Conservation (phyloP, 1,139 yeast species). For the Debaryomyces robertsiae region DNA sequence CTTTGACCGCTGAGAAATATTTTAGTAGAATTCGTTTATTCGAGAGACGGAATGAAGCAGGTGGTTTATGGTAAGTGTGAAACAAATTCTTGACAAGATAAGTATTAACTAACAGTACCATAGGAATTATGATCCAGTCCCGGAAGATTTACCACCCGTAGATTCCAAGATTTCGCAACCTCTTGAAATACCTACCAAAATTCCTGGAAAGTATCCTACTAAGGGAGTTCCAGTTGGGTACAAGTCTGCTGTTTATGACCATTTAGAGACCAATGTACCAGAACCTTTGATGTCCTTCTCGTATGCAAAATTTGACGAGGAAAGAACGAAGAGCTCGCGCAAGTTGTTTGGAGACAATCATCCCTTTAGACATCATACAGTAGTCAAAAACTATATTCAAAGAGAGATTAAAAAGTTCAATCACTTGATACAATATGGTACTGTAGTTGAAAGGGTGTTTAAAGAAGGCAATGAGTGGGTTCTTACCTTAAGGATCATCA, state of each 20-base stretch:
- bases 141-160: conserved; percentile 20
- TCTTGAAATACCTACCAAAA: neutral
- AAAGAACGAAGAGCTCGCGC: conserved; percentile 16
- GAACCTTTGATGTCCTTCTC: conserved; percentile 58
- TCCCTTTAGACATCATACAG: conserved; percentile 54
- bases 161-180: conserved; percentile 12
- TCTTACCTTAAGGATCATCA: conserved; percentile 31
- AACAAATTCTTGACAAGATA: neutral
- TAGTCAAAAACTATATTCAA: conserved; percentile 49
- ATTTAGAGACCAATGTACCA: conserved; percentile 66
- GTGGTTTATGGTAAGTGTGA: conserved; percentile 30
- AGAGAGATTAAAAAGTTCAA: conserved; percentile 32
- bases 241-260: conserved; percentile 44
- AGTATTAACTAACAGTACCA: conserved; percentile 16
- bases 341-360: conserved; percentile 24
- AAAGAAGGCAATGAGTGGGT: conserved; percentile 34
- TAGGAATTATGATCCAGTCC: conserved; percentile 37
- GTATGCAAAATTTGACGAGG: conserved; percentile 38
- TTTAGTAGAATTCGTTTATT: conserved; percentile 47
- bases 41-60: conserved; percentile 43
- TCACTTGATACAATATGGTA: conserved; percentile 31
- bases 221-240: conserved; percentile 15
- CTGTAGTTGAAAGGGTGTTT: conserved; percentile 25
- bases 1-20: conserved; percentile 47
- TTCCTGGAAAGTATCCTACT: conserved; percentile 24